Percentiles rank a stretch among this genome's conserved stretches.
Evolutionary conservation across 345 rosid genomes (phyloP).

Genomic region (Aegle marmelos): DNA sequence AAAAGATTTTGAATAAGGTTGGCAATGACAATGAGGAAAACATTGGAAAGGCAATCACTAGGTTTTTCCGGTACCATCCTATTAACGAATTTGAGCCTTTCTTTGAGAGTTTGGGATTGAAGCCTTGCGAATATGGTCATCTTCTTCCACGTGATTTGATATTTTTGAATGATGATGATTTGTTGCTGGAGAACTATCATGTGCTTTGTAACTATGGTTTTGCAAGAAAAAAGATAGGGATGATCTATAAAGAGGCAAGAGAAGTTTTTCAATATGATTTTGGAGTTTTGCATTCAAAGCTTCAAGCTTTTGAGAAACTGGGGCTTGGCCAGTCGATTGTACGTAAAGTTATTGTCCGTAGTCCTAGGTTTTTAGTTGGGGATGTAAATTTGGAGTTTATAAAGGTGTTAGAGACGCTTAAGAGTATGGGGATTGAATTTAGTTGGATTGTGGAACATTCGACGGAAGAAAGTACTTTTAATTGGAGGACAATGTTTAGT

Average conservation of each 20-base stretch:
- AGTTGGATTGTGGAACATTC: conserved; percentile 48
- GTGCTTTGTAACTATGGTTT: conserved; percentile 63
- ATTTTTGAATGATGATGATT: conserved; percentile 60
- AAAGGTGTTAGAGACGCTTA: conserved; percentile 47
- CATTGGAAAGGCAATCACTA: conserved; percentile 32
- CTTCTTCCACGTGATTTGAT: conserved; percentile 48
- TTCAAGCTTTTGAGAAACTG: conserved; percentile 55
- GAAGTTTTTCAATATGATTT: conserved; percentile 47
- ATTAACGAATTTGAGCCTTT: conserved; percentile 90
- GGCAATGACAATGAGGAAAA: conserved; percentile 22
- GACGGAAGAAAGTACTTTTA: conserved; percentile 34
- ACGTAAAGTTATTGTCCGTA: conserved; percentile 39
- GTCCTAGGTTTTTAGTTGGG: conserved; percentile 59
- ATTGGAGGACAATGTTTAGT: conserved; percentile 56
- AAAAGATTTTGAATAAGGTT: conserved; percentile 36
- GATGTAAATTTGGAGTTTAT: conserved; percentile 41
- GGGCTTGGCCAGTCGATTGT: conserved; percentile 48
- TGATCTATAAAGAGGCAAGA: conserved; percentile 48
- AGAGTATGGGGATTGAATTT: conserved; percentile 41
- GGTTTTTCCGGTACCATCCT: conserved; percentile 65
- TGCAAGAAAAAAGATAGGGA: conserved; percentile 56
- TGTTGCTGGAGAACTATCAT: conserved; percentile 60
- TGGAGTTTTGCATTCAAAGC: conserved; percentile 50
- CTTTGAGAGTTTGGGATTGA: conserved; percentile 75
- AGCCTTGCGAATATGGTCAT: conserved; percentile 37